Base-by-base conservation (phyloP, 352 stramenopile genomes). In the Phytophthora capsici region DNA sequence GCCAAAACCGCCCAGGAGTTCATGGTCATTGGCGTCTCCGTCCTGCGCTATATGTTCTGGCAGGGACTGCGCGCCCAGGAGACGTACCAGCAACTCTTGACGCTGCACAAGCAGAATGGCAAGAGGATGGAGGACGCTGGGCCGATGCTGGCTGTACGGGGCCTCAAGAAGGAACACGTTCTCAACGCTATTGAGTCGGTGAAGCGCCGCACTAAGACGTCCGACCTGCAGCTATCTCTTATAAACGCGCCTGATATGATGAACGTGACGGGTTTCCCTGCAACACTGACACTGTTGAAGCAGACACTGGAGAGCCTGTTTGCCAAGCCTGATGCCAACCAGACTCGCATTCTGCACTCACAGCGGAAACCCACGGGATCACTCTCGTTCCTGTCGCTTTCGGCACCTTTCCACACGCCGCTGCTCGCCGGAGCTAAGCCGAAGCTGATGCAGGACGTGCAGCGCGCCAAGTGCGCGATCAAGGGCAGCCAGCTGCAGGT, bases 11-110 rank as follows among this genome's bases (percentile, higher is more conserved):
- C 52, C n/a, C 54, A 80, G 16, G 80, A 92, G 32, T 89, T 92
- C 50, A 52, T 64, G 17, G 59, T 72, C 32, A 44, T 90, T 2
- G 67, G 73, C 2, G 65, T 94, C 14, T 47, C 63, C 14, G 64
- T 86, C 20, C 55, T 94, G 41, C 79, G 83, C 38, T 93, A 93
- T 59, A 83, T 94, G 79, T 94, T 95, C 57, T 94, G 80, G 70
- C 83, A 95, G 56, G 89, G 87, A 46, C 71, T 96, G 9, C 82
- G 82, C 51, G 69, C 78, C 10, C 86, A 95, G 43, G 83, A 90
- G 41, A 73, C 81, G 54, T 73, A 73, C 28, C 34, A 71, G 37
- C 36, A 80, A 20, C 16, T 82, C 8, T 17, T 69, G 23, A 38
- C 47, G 47, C 56, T 71, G 38, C 68, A 65, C 64, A 77, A 62